Conservation (phyloP, 2,329 filamentous ascomycete species). For the Aureobasidium sp. region DNA sequence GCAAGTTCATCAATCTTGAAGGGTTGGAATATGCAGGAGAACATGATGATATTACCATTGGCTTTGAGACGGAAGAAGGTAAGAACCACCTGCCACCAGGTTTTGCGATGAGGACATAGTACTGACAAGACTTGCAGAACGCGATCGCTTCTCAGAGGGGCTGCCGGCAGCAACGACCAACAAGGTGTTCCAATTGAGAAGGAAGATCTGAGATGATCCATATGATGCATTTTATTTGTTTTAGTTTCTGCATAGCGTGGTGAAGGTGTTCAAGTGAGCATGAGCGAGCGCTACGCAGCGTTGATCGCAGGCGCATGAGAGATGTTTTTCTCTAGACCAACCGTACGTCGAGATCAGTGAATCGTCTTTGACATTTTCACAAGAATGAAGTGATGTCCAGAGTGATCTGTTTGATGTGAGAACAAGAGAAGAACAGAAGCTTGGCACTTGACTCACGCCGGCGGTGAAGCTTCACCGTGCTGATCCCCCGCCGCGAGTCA, state of each 20-base stretch:
- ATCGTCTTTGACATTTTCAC: too few species aligned
- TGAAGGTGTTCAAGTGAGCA: background rate
- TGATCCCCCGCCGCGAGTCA: background rate
- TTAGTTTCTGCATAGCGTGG: slow-evolving; percentile 2
- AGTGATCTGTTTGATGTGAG: background rate
- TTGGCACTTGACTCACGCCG: background rate
- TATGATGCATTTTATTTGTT: background rate
- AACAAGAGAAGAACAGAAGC: background rate
- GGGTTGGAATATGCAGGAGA: slow-evolving; percentile 83
- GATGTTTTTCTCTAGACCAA: background rate
- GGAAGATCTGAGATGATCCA: slow-evolving; percentile 1
- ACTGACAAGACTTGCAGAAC: slow-evolving; percentile 29
- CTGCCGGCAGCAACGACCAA: slow-evolving; percentile 34
- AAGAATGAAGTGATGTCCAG: background rate
- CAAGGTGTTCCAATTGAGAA: slow-evolving; percentile 7
- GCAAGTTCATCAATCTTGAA: slow-evolving; percentile 75
- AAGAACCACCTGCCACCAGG: background rate
- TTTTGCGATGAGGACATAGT: background rate
- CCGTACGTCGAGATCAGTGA: too few species aligned
- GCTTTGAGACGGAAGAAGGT: slow-evolving; percentile 64
- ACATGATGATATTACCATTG: slow-evolving; percentile 81
- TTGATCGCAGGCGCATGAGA: background rate
- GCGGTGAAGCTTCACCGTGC: background rate
- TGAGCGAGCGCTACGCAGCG: background rate
- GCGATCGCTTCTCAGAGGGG: slow-evolving; percentile 36